These are phyloP conservation scores for Oxyria digyna DNA, from an alignment of 148 eudicot species.

Conservation along the genomic window DNA sequence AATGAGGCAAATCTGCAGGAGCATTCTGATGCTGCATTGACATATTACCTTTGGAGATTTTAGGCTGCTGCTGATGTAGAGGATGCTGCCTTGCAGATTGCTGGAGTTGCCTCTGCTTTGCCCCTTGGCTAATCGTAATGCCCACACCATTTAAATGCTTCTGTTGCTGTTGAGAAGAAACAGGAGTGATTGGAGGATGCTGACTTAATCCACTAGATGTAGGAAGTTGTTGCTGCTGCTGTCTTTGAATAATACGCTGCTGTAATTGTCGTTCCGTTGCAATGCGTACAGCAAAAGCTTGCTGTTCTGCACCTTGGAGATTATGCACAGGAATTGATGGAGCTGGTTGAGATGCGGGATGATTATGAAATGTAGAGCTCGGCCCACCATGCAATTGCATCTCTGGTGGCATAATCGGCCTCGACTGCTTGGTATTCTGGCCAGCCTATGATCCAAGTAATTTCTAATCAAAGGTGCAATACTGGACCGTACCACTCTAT, in stretches of 20 bases:
- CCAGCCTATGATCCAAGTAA: conserved; percentile 32
- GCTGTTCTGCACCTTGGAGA: conserved; percentile 45
- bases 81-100: conserved; percentile 71
- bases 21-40: conserved; percentile 46
- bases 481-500: not conserved
- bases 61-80: conserved; percentile 47
- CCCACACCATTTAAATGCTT: conserved; percentile 30
- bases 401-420: conserved; percentile 49
- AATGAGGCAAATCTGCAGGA: too few species aligned
- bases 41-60: conserved; percentile 47
- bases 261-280: conserved; percentile 64
- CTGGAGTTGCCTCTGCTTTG: conserved; percentile 38
- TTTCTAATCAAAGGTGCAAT: not conserved
- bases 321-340: conserved; percentile 43
- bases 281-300: conserved; percentile 44
- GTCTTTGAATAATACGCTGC: conserved; percentile 19
- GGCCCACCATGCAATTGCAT: conserved; percentile 44
- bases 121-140: conserved; percentile 42
- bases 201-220: too few species aligned
- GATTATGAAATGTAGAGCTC: conserved; percentile 40
- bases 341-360: conserved; percentile 37
- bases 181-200: conserved; percentile 39
- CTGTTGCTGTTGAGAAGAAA: conserved; percentile 38
- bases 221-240: conserved; percentile 35
- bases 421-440: conserved; percentile 57